Evolutionary conservation across 2,329 filamentous ascomycete species (phyloP).

Genomic region (Penicillium sp.): DNA sequence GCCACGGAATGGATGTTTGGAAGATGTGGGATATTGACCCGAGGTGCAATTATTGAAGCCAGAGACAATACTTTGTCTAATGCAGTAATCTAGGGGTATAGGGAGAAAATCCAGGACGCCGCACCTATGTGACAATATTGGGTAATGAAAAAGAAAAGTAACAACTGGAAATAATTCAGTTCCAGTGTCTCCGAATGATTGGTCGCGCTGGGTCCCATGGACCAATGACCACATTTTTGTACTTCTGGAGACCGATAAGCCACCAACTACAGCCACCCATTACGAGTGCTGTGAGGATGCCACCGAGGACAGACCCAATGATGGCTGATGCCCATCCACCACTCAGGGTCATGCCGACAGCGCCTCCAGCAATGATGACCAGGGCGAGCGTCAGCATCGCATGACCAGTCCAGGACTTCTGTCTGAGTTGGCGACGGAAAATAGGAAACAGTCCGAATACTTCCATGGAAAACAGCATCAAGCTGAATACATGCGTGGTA

Average conservation of each 20-base stretch:
- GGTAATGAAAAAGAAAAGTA: constrained; percentile 1
- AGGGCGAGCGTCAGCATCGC: constrained; percentile 72
- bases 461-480: constrained; percentile 95
- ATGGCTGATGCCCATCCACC: constrained; percentile 58
- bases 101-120: constrained; percentile 12
- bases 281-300: constrained; percentile 70
- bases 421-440: constrained; percentile 82
- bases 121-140: constrained; percentile 12
- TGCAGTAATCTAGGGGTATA: constrained; percentile 24
- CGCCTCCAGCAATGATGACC: constrained; percentile 76
- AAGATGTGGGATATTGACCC: neutral
- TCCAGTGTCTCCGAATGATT: constrained; percentile 46
- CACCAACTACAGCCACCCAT: constrained; percentile 98
- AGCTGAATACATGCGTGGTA: constrained; percentile 90
- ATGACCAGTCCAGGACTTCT: constrained; percentile 80
- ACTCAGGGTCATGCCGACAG: constrained; percentile 64
- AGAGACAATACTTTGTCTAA: neutral
- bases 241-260: constrained; percentile 94
- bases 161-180: constrained; percentile 22
- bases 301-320: constrained; percentile 73
- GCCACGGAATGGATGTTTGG: neutral
- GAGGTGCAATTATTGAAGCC: neutral
- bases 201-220: constrained; percentile 96
- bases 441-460: constrained; percentile 98
- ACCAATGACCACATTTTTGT: constrained; percentile 98